Evolutionary conservation across 202 grass and related monocot genomes (phyloP).

Genomic region (Tripidium arundinaceum): DNA sequence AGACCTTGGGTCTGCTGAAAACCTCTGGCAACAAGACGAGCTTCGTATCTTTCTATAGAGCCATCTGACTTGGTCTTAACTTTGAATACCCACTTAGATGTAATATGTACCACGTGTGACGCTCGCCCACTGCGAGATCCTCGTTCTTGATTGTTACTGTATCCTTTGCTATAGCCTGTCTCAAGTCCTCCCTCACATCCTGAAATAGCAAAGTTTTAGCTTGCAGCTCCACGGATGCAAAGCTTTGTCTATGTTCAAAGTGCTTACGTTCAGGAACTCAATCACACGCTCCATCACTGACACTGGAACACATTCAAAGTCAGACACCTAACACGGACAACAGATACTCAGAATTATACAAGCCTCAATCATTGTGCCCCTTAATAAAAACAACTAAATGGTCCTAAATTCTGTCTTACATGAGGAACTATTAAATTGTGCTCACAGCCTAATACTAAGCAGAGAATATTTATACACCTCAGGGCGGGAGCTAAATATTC

Average conservation of each 20-base stretch:
- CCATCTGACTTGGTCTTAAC: no score
- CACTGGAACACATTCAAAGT: slow-evolving; percentile 88
- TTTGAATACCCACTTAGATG: no score
- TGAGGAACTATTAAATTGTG: background rate
- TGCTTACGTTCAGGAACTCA: slow-evolving; percentile 88
- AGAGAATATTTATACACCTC: slow-evolving; percentile 57
- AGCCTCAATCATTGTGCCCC: background rate
- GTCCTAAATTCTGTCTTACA: background rate
- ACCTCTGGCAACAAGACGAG: no score
- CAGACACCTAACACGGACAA: slow-evolving; percentile 55
- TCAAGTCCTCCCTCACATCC: slow-evolving; percentile 89
- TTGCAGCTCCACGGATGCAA: slow-evolving; percentile 22
- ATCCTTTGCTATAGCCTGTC: slow-evolving; percentile 69
- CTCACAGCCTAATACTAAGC: background rate
- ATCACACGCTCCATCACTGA: slow-evolving; percentile 81
- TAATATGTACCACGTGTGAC: no score
- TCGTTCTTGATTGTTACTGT: slow-evolving; percentile 68
- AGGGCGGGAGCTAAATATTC: slow-evolving; percentile 62
- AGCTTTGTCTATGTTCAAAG: slow-evolving; percentile 6
- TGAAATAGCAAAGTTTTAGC: slow-evolving; percentile 41
- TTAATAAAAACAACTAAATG: background rate
- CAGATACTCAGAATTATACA: slow-evolving; percentile 15
- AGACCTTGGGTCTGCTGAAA: no score
- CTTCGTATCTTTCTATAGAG: no score
- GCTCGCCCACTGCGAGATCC: slow-evolving; percentile 38